A percentile compares a stretch with the other conserved stretches of the same genome.
Conservation (phyloP, 257 asterid species). For the Misopates orontium region DNA sequence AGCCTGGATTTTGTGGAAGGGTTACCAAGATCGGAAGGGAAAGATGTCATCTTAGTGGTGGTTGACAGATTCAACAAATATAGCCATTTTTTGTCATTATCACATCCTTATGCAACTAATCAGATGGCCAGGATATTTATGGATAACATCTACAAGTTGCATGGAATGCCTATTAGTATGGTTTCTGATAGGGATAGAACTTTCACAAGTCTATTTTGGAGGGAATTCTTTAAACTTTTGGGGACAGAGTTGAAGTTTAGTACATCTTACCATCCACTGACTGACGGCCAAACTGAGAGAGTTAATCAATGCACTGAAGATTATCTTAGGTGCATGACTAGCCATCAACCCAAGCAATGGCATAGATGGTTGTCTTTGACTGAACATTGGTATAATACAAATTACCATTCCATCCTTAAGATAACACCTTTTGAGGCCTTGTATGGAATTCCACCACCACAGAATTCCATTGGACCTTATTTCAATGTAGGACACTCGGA, state of each 20-base stretch:
- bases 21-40: neutral
- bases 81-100: neutral
- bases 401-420: neutral
- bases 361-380: neutral
- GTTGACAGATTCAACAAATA: neutral
- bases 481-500: neutral
- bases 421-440: neutral
- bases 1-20: conserved; percentile 13
- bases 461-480: neutral
- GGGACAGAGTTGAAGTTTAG: neutral
- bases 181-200: conserved; percentile 7
- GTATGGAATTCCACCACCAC: neutral
- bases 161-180: neutral
- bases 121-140: neutral
- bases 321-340: neutral
- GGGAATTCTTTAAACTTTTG: neutral
- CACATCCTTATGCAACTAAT: conserved; percentile 7
- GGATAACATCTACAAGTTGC: neutral
- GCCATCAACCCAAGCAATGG: neutral
- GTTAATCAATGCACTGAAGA: conserved; percentile 4
- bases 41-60: neutral
- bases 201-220: conserved; percentile 16
- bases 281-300: neutral
- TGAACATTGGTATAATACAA: neutral
- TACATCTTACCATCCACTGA: neutral